Evolutionary conservation across 441 rosid species (phyloP), one percentile per base, ranked within the genome.

Genomic region (Erodium chrysanthum): DNA sequence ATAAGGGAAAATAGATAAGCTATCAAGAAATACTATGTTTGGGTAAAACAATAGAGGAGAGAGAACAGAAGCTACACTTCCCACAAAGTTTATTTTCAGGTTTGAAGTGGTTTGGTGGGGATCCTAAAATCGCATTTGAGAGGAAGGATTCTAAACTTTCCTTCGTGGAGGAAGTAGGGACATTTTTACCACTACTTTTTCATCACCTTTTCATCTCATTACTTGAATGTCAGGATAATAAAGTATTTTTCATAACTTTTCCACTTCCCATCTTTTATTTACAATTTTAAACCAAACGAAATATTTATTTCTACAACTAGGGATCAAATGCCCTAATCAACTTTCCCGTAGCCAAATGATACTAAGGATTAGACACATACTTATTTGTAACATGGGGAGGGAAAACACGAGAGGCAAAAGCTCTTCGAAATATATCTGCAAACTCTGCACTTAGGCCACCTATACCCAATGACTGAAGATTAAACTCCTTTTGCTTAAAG

Each of bases 391-490:
- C 91, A 27, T 89, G 97, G 25, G 96, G 73, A 64, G 99, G 99
- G 74, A 88, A 88, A 76, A 88, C 93, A 72, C 97, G 90, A 71
- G 97, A 94, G 44, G 96, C 94, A 83, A 94, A 94, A 76, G 97
- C 99, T 85, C 99, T 83, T 82, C 99, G 84, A 83, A 94, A 94
- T 78, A 94, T 88, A 80, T 94, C 95, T 2, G 95, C 92, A 83
- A 93, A 93, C 82, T 94, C 97, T 14, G 89, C 96, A 80, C 99
- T 85, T 74, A 94, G 77, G 67, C 99, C 99, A 70, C 99, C 99
- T 77, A 94, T 94, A 75, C 99, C 96, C 69, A 91, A 76, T 20
- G 96, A 84, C 79, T 87, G 84, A 69, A 91, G 97, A 83, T 94
- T 94, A 68, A 94, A 94, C 73, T 94, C 97, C 82, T 94, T 91